A percentile compares a stretch with the other conserved stretches of the same genome.
These are phyloP conservation scores for Ophiobolus disseminans DNA, from an alignment of 2,329 filamentous ascomycete genomes.

Conservation along the genomic window DNA sequence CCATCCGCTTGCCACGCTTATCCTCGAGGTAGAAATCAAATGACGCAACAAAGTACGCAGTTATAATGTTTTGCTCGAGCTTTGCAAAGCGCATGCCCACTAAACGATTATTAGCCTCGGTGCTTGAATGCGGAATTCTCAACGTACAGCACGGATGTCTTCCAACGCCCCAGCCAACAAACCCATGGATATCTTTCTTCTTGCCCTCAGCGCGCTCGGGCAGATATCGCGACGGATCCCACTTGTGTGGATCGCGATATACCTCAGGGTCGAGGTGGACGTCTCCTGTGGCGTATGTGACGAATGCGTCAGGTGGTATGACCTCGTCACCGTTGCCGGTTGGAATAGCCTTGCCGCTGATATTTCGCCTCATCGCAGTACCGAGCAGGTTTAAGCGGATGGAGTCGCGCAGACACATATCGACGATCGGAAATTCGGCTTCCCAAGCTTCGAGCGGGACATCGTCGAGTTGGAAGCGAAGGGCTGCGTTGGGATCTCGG, in stretches of 20 bases:
- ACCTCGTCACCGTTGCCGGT: slow-evolving; percentile 56
- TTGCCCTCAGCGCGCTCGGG: slow-evolving; percentile 58
- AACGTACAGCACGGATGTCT: slow-evolving; percentile 54
- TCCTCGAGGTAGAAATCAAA: slow-evolving; percentile 59
- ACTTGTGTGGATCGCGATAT: slow-evolving; percentile 58
- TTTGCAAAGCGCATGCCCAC: slow-evolving; percentile 58
- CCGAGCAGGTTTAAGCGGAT: slow-evolving; percentile 61
- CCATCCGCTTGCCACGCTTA: slow-evolving; percentile 43
- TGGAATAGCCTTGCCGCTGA: slow-evolving; percentile 53
- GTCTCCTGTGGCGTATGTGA: slow-evolving; percentile 56
- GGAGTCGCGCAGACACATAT: slow-evolving; percentile 61
- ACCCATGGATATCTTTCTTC: slow-evolving; percentile 43
- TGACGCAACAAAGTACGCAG: slow-evolving; percentile 57
- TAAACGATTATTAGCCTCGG: slow-evolving; percentile 18
- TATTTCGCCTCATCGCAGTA: slow-evolving; percentile 61
- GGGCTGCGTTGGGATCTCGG: slow-evolving; percentile 39
- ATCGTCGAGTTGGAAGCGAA: slow-evolving; percentile 50
- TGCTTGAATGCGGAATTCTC: background rate
- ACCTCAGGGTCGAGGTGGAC: slow-evolving; percentile 57
- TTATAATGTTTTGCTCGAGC: slow-evolving; percentile 60
- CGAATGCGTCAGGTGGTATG: slow-evolving; percentile 59
- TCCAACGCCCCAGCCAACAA: slow-evolving; percentile 48
- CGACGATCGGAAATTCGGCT: slow-evolving; percentile 60
- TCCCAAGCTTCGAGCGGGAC: slow-evolving; percentile 64
- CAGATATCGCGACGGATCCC: slow-evolving; percentile 60